Percentiles rank a stretch among this genome's conserved stretches.
Conservation (phyloP, 768 basidiomycete genomes). For the Leucocoprinus sp. region DNA sequence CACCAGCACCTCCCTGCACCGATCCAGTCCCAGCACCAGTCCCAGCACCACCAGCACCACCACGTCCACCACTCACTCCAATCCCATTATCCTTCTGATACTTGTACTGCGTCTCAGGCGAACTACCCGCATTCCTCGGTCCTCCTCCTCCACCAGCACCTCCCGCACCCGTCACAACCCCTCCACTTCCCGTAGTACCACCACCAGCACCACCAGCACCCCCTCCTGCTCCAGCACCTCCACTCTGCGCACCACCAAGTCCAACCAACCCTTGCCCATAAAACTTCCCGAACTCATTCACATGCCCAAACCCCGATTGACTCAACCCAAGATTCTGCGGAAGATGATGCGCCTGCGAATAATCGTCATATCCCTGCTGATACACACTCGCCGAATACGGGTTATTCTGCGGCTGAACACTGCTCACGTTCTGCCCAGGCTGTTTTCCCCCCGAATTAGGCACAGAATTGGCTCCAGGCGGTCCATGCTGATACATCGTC, state of each 20-base stretch:
- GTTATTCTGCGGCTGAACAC: conserved; percentile 40
- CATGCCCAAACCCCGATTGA: conserved; percentile 31
- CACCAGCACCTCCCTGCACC: conserved; percentile 39
- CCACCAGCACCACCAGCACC: conserved; percentile 26
- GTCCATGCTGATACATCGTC: conserved; percentile 64
- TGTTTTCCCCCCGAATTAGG: conserved; percentile 64
- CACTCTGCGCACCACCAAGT: conserved; percentile 42
- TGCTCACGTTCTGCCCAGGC: conserved; percentile 43
- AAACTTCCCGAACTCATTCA: conserved; percentile 35
- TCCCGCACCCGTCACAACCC: conserved; percentile 24
- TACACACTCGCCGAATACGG: conserved; percentile 61
- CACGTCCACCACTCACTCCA: conserved; percentile 37
- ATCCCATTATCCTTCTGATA: conserved; percentile 58
- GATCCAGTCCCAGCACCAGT: conserved; percentile 48
- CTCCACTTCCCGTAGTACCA: no score
- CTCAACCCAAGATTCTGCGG: conserved; percentile 40
- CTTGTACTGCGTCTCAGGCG: conserved; percentile 71
- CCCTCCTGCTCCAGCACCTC: conserved; percentile 24
- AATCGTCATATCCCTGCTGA: conserved; percentile 43
- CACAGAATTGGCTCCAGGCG: conserved; percentile 58
- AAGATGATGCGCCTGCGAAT: conserved; percentile 47
- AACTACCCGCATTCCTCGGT: conserved; percentile 43
- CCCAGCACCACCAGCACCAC: conserved; percentile 39
- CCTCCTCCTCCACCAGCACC: conserved; percentile 35
- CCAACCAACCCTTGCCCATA: conserved; percentile 62